Evolutionary conservation across 179 eudicot genomes (phyloP).

Genomic region (Silene vulgaris): DNA sequence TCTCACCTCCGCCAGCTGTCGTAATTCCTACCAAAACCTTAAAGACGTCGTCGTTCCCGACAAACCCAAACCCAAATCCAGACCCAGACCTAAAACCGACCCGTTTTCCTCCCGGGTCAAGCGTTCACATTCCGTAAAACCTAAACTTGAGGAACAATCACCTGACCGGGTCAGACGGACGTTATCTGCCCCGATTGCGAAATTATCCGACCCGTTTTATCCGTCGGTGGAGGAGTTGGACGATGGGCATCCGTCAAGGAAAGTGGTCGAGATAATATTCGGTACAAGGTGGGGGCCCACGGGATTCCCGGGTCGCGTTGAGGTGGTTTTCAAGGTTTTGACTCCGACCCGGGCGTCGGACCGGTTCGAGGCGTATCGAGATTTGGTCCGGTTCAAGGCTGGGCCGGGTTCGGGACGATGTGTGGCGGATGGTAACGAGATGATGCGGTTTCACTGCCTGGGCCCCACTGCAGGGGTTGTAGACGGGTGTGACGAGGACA

Average conservation of each 20-base stretch:
- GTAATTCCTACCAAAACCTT: conserved; percentile 46
- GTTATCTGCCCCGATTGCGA: conserved; percentile 22
- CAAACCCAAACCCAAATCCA: conserved; percentile 32
- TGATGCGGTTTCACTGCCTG: conserved; percentile 57
- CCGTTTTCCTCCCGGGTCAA: conserved; percentile 18
- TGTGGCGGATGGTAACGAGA: conserved; percentile 68
- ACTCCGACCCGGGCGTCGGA: conserved; percentile 37
- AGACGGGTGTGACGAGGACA: conserved; percentile 33
- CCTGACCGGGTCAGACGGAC: conserved; percentile 28
- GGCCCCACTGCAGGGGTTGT: conserved; percentile 29
- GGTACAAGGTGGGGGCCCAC: conserved; percentile 69
- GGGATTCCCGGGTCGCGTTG: conserved; percentile 65
- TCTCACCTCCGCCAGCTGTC: conserved; percentile 47
- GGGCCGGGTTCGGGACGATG: conserved; percentile 37
- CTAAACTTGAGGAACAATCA: neutral
- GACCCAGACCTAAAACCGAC: conserved; percentile 25
- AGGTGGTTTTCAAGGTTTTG: conserved; percentile 77
- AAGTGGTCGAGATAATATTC: conserved; percentile 89
- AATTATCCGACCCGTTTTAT: conserved; percentile 25
- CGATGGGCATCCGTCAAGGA: conserved; percentile 76
- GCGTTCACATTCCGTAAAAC: conserved; percentile 23
- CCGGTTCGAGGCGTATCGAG: conserved; percentile 77
- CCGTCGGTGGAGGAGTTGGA: conserved; percentile 69
- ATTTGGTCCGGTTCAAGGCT: conserved; percentile 37
- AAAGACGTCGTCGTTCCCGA: conserved; percentile 62